phyloP scores from a whole-genome alignment of 2,329 filamentous ascomycete genomes.

The Aspergillus hortae region DNA sequence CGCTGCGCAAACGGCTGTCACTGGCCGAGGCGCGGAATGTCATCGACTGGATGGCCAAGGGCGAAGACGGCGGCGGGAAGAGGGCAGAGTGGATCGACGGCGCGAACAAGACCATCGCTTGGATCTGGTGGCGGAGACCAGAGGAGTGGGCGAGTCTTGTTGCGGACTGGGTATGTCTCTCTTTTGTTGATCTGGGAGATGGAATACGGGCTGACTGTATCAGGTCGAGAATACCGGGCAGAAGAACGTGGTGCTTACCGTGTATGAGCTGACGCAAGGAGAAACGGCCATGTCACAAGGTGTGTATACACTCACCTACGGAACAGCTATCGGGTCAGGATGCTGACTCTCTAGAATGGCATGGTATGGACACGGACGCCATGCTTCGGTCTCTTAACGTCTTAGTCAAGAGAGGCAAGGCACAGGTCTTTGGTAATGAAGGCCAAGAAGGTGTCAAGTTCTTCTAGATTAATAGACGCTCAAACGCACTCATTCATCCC shows the following conservation, averaged over 20 bases:
- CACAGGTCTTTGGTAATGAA: conserved; percentile 87
- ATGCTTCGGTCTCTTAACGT: conserved; percentile 74
- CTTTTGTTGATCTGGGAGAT: conserved; percentile 1
- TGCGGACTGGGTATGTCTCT: conserved; percentile 62
- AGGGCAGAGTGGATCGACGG: conserved; percentile 58
- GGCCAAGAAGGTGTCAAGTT: conserved; percentile 94
- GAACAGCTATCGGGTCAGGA: no score
- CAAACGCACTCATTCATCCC: conserved; percentile 1
- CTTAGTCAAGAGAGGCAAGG: conserved; percentile 84
- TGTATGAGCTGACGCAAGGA: conserved; percentile 89
- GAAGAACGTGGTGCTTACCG: conserved; percentile 80
- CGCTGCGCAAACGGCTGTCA: conserved; percentile 44
- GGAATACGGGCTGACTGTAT: background rate
- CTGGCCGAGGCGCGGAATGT: conserved; percentile 52
- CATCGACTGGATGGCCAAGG: conserved; percentile 55
- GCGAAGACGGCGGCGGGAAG: conserved; percentile 45
- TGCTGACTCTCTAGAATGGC: conserved; percentile 59
- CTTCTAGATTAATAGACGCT: conserved; percentile 57
- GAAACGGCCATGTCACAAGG: conserved; percentile 70
- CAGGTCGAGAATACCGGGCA: conserved; percentile 77
- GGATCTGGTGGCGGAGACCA: conserved; percentile 79
- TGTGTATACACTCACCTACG: conserved; percentile 33
- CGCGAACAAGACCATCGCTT: conserved; percentile 56
- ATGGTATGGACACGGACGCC: conserved; percentile 81
- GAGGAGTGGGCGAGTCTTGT: conserved; percentile 86